These are phyloP conservation scores for Podaxis pistillaris DNA, from an alignment of 768 basidiomycete species.

Conservation along the genomic window DNA sequence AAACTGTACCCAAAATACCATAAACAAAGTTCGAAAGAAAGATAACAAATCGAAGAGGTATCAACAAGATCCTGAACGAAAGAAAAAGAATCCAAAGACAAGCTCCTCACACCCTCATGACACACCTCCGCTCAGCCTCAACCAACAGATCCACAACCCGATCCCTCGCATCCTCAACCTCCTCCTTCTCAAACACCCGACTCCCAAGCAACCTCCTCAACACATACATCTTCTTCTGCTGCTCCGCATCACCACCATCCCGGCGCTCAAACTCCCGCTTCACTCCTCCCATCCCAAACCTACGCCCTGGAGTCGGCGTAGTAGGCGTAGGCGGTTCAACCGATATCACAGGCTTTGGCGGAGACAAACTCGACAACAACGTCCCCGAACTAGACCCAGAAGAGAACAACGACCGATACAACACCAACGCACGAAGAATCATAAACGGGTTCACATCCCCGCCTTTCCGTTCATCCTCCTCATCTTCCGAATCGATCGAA, in stretches of 20 bases:
- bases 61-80: neutral
- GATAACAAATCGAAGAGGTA: neutral
- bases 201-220: constrained; percentile 56
- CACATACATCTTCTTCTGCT: constrained; percentile 37
- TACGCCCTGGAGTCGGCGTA: constrained; percentile 14
- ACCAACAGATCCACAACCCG: constrained; percentile 71
- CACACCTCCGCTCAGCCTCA: constrained; percentile 35
- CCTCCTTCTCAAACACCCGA: constrained; percentile 39
- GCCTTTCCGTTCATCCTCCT: constrained; percentile 29
- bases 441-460: constrained; percentile 51
- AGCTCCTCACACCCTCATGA: neutral
- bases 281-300: too few relatives aligned
- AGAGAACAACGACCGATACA: constrained; percentile 63
- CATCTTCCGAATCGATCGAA: neutral
- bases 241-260: constrained; percentile 12
- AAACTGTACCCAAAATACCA: neutral
- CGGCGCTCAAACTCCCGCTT: neutral
- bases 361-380: constrained; percentile 31
- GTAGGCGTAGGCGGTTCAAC: constrained; percentile 50
- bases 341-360: constrained; percentile 26
- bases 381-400: constrained; percentile 17
- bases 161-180: constrained; percentile 74
- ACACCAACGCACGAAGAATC: constrained; percentile 41
- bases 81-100: neutral
- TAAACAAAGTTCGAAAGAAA: neutral